Percentiles rank a stretch among this genome's conserved stretches.
Conservation (phyloP, 2,329 filamentous ascomycete species). For the Lizonia empirigonia region DNA sequence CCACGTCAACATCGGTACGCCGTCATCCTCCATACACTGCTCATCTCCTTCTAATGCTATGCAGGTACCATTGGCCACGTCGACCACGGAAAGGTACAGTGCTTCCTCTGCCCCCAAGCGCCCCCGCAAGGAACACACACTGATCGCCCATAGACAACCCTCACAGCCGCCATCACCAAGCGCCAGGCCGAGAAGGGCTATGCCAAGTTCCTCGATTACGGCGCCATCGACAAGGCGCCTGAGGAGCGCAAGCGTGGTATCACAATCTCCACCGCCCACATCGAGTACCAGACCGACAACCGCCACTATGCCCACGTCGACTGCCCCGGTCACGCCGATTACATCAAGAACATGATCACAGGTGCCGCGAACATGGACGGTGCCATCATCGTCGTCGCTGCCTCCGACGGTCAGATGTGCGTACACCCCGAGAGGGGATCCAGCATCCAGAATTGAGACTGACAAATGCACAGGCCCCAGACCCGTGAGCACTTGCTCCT, state of each 20-base stretch:
- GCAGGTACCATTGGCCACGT: constrained; percentile 96
- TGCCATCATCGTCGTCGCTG: constrained; percentile 97
- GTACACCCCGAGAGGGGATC: constrained; percentile 21
- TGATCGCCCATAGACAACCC: constrained; percentile 73
- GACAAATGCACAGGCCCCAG: constrained; percentile 68
- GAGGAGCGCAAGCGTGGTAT: constrained; percentile 99
- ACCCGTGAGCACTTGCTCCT: constrained; percentile 97
- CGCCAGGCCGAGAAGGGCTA: constrained; percentile 92
- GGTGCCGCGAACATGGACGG: constrained; percentile 99
- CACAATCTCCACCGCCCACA: constrained; percentile 97
- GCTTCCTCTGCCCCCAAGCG: constrained; percentile 19
- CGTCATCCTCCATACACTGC: background rate
- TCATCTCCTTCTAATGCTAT: constrained; percentile 17
- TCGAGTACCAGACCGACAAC: constrained; percentile 93
- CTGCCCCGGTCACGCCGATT: constrained; percentile 99
- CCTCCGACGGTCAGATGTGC: constrained; percentile 96
- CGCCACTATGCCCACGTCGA: constrained; percentile 99
- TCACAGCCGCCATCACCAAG: constrained; percentile 99
- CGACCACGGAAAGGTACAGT: constrained; percentile 92
- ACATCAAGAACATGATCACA: constrained; percentile 99
- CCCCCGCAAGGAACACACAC: constrained; percentile 15
- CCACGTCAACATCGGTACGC: constrained; percentile 93
- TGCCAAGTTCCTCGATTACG: constrained; percentile 96
- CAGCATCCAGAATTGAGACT: background rate
- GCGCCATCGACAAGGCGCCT: constrained; percentile 96